A percentile compares a stretch with the other conserved stretches of the same genome.
Conservation (phyloP, 2,329 filamentous ascomycete species). For the Neofusicoccum parvum region DNA sequence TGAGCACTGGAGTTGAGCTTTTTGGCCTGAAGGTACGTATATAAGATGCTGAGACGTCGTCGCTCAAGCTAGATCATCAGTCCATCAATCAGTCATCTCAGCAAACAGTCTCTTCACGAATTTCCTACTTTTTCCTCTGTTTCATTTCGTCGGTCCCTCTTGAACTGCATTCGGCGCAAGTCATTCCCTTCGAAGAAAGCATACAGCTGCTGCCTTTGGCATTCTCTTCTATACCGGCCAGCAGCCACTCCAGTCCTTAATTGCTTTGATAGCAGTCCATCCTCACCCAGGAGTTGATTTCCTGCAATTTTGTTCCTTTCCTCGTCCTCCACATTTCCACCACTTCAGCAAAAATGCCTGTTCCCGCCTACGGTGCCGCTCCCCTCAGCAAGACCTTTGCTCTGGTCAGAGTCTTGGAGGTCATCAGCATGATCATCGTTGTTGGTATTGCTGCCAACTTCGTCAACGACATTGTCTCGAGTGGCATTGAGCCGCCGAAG, state of each 20-base stretch:
- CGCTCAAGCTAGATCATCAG: not conserved
- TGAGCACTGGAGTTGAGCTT: not conserved
- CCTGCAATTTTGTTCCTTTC: constrained; percentile 23
- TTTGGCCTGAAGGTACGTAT: not conserved
- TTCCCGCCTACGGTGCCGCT: constrained; percentile 66
- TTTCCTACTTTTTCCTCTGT: constrained; percentile 40
- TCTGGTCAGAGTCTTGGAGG: constrained; percentile 69
- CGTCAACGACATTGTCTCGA: constrained; percentile 71
- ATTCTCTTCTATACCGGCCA: constrained; percentile 32
- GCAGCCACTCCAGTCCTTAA: constrained; percentile 31
- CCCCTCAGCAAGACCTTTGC: constrained; percentile 77
- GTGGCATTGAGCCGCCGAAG: constrained; percentile 66
- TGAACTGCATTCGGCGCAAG: constrained; percentile 27
- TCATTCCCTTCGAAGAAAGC: constrained; percentile 26
- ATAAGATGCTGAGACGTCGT: constrained; percentile 1
- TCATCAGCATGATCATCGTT: constrained; percentile 71
- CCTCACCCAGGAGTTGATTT: constrained; percentile 18
- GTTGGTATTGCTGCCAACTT: constrained; percentile 84
- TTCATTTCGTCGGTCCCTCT: constrained; percentile 26
- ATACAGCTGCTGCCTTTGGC: not conserved
- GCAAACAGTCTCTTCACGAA: constrained; percentile 31
- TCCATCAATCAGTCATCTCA: constrained; percentile 27
- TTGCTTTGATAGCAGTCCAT: constrained; percentile 19
- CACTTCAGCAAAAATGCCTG: constrained; percentile 44
- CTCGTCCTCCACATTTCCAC: not conserved